These are phyloP conservation scores for Schwanniomyces etchellsii DNA, from an alignment of 1,139 yeast species.

Conservation along the genomic window DNA sequence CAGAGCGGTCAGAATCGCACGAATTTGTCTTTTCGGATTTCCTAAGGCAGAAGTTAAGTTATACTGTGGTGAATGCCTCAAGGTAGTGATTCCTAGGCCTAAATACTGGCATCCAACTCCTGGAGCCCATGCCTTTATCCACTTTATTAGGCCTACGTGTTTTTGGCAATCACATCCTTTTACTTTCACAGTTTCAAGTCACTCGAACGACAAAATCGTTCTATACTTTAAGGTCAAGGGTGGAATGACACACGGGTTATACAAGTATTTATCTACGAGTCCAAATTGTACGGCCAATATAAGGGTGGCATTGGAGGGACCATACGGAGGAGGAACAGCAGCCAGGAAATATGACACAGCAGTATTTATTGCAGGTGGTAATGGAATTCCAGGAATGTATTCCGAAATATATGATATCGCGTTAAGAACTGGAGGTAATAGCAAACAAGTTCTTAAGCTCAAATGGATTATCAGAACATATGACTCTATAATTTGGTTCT, in stretches of 20 bases:
- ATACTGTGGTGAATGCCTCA: slow-evolving; percentile 33
- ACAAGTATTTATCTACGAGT: slow-evolving; percentile 21
- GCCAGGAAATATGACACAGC: slow-evolving; percentile 26
- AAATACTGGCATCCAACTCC: slow-evolving; percentile 36
- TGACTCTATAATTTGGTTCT: slow-evolving; percentile 28
- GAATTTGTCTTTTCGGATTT: slow-evolving; percentile 32
- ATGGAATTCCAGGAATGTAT: slow-evolving; percentile 39
- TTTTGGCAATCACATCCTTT: slow-evolving; percentile 45
- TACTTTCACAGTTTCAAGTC: slow-evolving; percentile 24
- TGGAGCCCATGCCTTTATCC: slow-evolving; percentile 49
- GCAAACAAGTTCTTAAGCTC: slow-evolving; percentile 21
- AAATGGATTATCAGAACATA: slow-evolving; percentile 34
- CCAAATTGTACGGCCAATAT: slow-evolving; percentile 21
- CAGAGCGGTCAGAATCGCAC: slow-evolving; percentile 29
- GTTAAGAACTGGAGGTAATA: slow-evolving; percentile 7
- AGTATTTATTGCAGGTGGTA: slow-evolving; percentile 37
- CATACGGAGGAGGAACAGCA: slow-evolving; percentile 31
- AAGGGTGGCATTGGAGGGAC: slow-evolving; percentile 37
- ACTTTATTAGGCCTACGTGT: slow-evolving; percentile 30
- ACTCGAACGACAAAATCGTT: slow-evolving; percentile 16
- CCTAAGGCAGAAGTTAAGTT: slow-evolving; percentile 31
- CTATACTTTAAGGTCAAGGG: slow-evolving; percentile 32
- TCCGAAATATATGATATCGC: slow-evolving; percentile 30
- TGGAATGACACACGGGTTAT: slow-evolving; percentile 30
- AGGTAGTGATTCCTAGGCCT: slow-evolving; percentile 36